Base-by-base conservation (phyloP, 2,329 filamentous ascomycete genomes). In the Phoma sp. region DNA sequence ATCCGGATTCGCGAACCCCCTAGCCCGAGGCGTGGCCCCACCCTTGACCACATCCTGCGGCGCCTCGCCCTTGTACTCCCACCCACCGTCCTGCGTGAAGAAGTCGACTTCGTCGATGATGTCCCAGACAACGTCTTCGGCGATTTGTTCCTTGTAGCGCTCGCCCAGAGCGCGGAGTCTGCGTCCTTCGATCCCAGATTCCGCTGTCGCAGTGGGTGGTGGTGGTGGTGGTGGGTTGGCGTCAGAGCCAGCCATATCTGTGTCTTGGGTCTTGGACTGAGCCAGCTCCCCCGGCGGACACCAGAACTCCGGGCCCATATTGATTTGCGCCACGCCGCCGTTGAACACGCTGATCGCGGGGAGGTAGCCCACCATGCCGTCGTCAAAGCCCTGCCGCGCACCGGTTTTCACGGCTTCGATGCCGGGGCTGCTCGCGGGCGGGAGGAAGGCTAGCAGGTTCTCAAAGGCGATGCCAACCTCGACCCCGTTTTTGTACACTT, bases 221-320 rank as follows among this genome's bases (percentile, higher is more conserved):
- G 25, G 25, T 9, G 10, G 32, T 4, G 13, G 32, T 7, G 32
- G 32, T 11, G 13, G 32, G 32, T 18, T 18, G 4, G 32, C 32
- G 13, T 33, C 32, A 11, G 32, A 5, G 32, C 13, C 13, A 5
- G 32, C 4, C 32, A 33, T 33, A 5, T 7, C 4, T 2, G 32
- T 11, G 32, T 33, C 10, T 33, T 8, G 7, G 2, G 32, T 33
- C 32, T 33, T 7, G 1, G 32, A 13, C 3, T 13, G 38, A n/a
- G 18, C 6, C 77, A 84, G 82, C 38, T 83, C 82, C 3, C 86
- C 82, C 0, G 93, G 93, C 13, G 92, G 91, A 70, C 82, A 89
- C 92, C 93, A 97, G 79, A 96, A 98, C 29, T 95, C 83, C 0
- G 91, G 92, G 1, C 95, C 93, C 70, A 99, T 97, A 75, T 97